Evolutionary conservation across 2,329 filamentous ascomycete species (phyloP).

Genomic region (Penicillium hesseltinei): DNA sequence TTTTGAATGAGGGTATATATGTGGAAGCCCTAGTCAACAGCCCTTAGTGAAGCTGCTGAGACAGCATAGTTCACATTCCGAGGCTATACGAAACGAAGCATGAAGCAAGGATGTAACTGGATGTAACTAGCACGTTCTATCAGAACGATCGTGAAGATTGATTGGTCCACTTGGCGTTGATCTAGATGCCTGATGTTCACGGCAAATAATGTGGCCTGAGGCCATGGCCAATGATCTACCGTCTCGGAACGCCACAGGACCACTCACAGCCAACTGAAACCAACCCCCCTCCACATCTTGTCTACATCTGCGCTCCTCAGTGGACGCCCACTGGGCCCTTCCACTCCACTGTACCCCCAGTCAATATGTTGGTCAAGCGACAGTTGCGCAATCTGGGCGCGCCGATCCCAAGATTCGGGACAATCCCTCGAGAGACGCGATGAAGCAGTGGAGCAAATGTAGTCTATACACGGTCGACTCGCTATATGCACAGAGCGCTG

Average conservation of each 20-base stretch:
- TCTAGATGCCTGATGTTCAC: not conserved
- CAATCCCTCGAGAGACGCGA: not conserved
- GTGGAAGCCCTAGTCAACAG: not conserved
- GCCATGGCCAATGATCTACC: not conserved
- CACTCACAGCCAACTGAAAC: conserved; percentile 5
- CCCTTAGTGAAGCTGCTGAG: not conserved
- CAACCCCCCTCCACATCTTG: not conserved
- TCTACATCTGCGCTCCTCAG: not conserved
- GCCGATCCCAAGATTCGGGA: not conserved
- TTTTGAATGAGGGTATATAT: not conserved
- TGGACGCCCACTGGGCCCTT: not conserved
- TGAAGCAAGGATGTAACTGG: not conserved
- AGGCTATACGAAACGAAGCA: not conserved
- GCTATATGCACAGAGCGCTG: conserved; percentile 6
- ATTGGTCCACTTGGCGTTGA: not conserved
- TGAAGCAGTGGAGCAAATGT: conserved; percentile 17
- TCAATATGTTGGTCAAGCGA: not conserved
- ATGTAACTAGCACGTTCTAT: not conserved
- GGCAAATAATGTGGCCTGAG: conserved; percentile 2
- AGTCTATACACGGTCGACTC: not conserved
- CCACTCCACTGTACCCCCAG: not conserved
- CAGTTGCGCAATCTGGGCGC: not conserved
- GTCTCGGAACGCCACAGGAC: conserved; percentile 2
- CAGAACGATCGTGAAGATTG: not conserved
- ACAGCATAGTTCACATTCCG: not conserved